Evolutionary conservation across 1,284 basidiomycete genomes (phyloP).

Genomic region (Austroboletus niveus): DNA sequence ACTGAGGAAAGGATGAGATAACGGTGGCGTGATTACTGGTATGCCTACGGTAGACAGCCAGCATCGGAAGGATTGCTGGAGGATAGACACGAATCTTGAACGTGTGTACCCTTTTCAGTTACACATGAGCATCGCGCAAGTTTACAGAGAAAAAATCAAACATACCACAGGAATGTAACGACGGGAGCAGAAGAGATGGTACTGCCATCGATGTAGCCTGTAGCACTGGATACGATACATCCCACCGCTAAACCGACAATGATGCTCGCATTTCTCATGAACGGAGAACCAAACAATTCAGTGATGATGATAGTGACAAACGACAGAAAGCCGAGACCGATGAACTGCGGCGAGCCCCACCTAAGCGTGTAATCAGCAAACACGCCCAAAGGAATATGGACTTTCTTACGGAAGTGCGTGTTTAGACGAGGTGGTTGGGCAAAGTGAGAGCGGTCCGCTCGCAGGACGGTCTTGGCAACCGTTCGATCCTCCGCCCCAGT

Average conservation of each 20-base stretch:
- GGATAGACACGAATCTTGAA: conserved; percentile 81
- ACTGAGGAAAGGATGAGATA: conserved; percentile 38
- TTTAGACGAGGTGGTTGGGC: conserved; percentile 68
- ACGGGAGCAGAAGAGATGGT: conserved; percentile 63
- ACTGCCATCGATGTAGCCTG: conserved; percentile 69
- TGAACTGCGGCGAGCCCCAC: conserved; percentile 81
- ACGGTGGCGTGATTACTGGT: background rate
- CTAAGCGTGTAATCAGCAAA: conserved; percentile 25
- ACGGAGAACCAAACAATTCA: conserved; percentile 79
- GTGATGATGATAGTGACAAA: conserved; percentile 77
- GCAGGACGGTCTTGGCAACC: conserved; percentile 58
- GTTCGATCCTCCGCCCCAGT: conserved; percentile 85
- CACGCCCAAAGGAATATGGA: no score
- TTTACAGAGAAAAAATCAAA: background rate
- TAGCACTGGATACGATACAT: conserved; percentile 74
- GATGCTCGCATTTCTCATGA: conserved; percentile 77
- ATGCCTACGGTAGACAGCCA: conserved; percentile 70
- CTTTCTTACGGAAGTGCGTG: conserved; percentile 40
- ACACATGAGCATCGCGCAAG: conserved; percentile 1
- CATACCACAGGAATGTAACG: conserved; percentile 76
- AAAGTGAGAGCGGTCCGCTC: conserved; percentile 66
- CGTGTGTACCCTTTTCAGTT: conserved; percentile 57
- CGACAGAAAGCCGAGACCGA: conserved; percentile 82
- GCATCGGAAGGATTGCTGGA: conserved; percentile 79
- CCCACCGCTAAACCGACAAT: conserved; percentile 75